phyloP scores from a whole-genome alignment of 2,329 filamentous ascomycete genomes.

The Aspergillus aculeatinus region DNA sequence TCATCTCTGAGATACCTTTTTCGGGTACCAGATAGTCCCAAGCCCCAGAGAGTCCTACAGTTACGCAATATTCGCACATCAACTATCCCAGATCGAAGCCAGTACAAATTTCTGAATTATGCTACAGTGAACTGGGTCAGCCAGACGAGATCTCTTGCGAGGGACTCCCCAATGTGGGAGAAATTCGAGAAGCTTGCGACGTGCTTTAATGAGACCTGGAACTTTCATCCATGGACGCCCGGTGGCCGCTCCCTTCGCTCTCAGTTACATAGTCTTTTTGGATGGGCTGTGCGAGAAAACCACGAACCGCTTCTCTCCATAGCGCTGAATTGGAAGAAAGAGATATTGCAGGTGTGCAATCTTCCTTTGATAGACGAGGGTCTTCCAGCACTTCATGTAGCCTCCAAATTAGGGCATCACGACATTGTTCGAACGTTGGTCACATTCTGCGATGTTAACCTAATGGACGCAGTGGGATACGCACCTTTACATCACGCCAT shows the following conservation, averaged over 20 bases:
- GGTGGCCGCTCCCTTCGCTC: constrained; percentile 18
- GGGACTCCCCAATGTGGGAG: constrained; percentile 13
- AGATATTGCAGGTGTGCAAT: constrained; percentile 13
- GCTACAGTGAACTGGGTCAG: constrained; percentile 16
- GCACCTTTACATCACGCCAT: constrained; percentile 7
- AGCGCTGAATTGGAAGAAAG: background rate
- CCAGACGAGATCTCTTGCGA: constrained; percentile 17
- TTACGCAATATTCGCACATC: constrained; percentile 8
- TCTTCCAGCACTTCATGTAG: constrained; percentile 23
- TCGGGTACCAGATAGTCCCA: background rate
- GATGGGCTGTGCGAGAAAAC: constrained; percentile 22
- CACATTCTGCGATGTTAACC: background rate
- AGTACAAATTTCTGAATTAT: constrained; percentile 21
- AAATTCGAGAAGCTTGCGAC: constrained; percentile 18
- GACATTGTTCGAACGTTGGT: background rate
- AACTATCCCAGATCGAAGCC: constrained; percentile 3
- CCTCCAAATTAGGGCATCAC: constrained; percentile 14
- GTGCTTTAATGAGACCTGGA: constrained; percentile 23
- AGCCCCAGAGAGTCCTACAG: background rate
- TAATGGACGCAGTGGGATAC: background rate
- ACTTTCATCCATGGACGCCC: constrained; percentile 23
- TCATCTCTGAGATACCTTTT: background rate
- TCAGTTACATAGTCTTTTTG: constrained; percentile 20
- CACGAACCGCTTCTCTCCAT: constrained; percentile 20
- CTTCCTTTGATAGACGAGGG: constrained; percentile 19